These are phyloP conservation scores for Salvia sclarea DNA, from an alignment of 305 asterid species.

Conservation along the genomic window DNA sequence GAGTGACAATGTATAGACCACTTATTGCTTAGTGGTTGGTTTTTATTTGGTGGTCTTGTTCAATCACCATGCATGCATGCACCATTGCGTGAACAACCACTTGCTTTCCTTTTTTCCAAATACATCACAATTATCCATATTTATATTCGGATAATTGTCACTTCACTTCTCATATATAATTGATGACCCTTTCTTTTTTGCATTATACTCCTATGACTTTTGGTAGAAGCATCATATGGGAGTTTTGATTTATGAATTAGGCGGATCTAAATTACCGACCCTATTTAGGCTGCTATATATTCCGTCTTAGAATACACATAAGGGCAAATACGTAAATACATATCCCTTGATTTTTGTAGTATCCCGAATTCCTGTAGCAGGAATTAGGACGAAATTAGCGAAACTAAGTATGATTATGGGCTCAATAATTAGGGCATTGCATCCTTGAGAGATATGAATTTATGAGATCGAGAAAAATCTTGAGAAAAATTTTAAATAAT, in stretches of 20 bases:
- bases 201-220: background rate
- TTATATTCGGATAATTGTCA: slow-evolving; percentile 19
- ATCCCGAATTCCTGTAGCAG: too few relatives aligned
- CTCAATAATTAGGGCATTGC: too few relatives aligned
- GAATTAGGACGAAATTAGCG: too few relatives aligned
- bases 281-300: background rate
- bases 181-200: background rate
- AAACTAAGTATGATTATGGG: too few relatives aligned
- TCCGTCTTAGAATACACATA: background rate
- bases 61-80: slow-evolving; percentile 52
- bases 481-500: too few relatives aligned
- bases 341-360: background rate
- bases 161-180: background rate
- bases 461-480: too few relatives aligned
- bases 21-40: slow-evolving; percentile 41
- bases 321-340: background rate
- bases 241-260: background rate
- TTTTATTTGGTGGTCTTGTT: slow-evolving; percentile 37
- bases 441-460: too few relatives aligned
- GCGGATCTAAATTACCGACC: background rate
- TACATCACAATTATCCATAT: background rate
- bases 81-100: slow-evolving; percentile 29
- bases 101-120: slow-evolving; percentile 3
- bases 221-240: background rate
- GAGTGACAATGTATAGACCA: slow-evolving; percentile 31